Conservation (phyloP, 805 yeast species). For the Diddensiella transvaalensis region DNA sequence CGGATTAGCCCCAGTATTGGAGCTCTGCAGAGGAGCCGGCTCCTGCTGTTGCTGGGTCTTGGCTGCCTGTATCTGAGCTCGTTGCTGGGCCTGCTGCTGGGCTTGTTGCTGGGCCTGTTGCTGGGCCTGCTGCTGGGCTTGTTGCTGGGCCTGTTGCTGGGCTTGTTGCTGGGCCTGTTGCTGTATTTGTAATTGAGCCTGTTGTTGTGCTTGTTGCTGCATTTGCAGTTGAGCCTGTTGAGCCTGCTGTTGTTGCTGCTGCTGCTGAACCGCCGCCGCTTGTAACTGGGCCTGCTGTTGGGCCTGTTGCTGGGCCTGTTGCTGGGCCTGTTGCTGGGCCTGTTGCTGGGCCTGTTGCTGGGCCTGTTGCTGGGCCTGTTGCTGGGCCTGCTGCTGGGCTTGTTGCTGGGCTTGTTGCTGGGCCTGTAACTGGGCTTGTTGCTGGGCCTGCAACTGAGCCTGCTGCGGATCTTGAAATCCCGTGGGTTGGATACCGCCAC, state of each 20-base stretch:
- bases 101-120: constrained; percentile 14
- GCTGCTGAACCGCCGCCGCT: constrained; percentile 17
- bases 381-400: constrained; percentile 11
- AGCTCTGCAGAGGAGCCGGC: constrained; percentile 18
- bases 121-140: constrained; percentile 22
- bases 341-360: constrained; percentile 24
- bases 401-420: constrained; percentile 6
- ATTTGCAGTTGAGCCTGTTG: constrained; percentile 28
- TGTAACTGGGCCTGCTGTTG: constrained; percentile 23
- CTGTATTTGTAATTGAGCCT: constrained; percentile 18
- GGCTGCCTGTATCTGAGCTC: constrained; percentile 16
- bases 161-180: constrained; percentile 21
- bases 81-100: constrained; percentile 22
- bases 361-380: constrained; percentile 18
- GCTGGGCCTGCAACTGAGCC: constrained; percentile 15
- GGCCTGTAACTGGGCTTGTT: constrained; percentile 18
- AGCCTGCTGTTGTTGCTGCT: constrained; percentile 21
- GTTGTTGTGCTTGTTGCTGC: constrained; percentile 22
- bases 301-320: constrained; percentile 19
- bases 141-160: constrained; percentile 18
- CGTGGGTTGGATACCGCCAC: neutral
- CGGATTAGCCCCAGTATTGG: constrained; percentile 23
- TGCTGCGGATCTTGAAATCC: constrained; percentile 4
- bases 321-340: constrained; percentile 24
- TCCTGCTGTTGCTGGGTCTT: constrained; percentile 27